Base-by-base conservation (phyloP, 73 alveolate genomes). In the Blepharisma stoltei region DNA sequence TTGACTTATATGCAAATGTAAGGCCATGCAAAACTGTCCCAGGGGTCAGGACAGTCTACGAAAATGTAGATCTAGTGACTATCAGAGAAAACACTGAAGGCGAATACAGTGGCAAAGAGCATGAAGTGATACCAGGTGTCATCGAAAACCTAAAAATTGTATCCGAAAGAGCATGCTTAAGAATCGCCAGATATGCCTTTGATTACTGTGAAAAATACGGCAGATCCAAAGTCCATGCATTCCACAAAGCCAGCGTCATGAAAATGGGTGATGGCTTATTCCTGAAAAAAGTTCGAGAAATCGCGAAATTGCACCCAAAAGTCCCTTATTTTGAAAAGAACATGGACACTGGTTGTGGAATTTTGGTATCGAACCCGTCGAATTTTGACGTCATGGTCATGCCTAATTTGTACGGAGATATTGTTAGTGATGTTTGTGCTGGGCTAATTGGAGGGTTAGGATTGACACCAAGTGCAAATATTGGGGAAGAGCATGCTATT, bases 61-160 rank as follows among this genome's bases (percentile, higher is more conserved):
- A 73, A 32, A 67, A 83, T 65, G 96, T 89, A 6, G 86, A 89
- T 77, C 88, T 89, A 3, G 96, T 89, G 43, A 89, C 96, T 18
- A 89, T 89, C 43, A 89, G 96, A 86, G 96, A 89, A 67, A 89
- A 89, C 73, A 89, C 96, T 32, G 96, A 89, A 77, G 96, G 96
- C 14, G 96, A 89, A 78, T 89, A 89, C 81, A 77, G 84, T 67
- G 96, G 96, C 9, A 68, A 85, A 18, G 96, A 89, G 77, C 96
- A 89, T 70, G 80, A 83, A 75, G 96, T 86, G 38, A 89, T 89
- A 32, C 93, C 96, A n/a, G 96, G 96, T 45, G 93, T 89, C 4
- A 83, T 85, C 6, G 96, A 89, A 55, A 86, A 85, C 54, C 76
- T 89, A 43, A 89, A 89, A 71, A 89, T 89, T 43, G 82, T 89